A percentile compares a stretch with the other conserved stretches of the same genome.
phyloP scores from a whole-genome alignment of 768 basidiomycete genomes.

The Daedaleopsis sinensis region DNA sequence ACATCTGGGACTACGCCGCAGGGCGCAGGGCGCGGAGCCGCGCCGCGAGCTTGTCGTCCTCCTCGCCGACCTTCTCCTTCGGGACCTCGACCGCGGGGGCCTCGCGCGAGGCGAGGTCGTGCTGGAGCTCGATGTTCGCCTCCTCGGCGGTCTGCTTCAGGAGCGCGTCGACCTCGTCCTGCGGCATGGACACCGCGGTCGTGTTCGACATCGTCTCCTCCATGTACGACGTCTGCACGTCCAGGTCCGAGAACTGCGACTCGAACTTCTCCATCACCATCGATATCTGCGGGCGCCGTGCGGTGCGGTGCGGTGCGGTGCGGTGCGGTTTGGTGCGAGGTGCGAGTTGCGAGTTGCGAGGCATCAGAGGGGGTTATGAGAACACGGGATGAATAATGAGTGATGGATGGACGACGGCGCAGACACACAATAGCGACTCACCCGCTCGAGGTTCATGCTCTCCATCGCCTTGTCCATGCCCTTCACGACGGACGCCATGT shows the following conservation, averaged over 20 bases:
- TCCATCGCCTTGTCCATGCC: conserved; percentile 99
- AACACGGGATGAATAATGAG: background rate
- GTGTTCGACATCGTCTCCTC: conserved; percentile 95
- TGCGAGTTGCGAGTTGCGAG: background rate
- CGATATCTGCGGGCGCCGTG: conserved; percentile 83
- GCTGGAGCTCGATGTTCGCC: conserved; percentile 92
- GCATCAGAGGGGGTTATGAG: background rate
- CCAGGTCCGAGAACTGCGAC: conserved; percentile 91
- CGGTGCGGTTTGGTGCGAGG: no score
- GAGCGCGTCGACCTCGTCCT: conserved; percentile 94
- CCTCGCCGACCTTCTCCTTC: conserved; percentile 61
- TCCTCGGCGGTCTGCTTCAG: conserved; percentile 96
- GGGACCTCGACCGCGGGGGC: conserved; percentile 48
- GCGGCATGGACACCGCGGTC: conserved; percentile 90
- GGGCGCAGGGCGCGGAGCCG: conserved; percentile 88
- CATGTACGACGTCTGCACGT: conserved; percentile 98
- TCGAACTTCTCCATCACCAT: conserved; percentile 99
- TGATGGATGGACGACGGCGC: background rate
- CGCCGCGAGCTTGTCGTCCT: conserved; percentile 82
- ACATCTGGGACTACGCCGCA: conserved; percentile 46
- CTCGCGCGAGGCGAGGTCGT: conserved; percentile 77
- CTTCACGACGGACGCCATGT: conserved; percentile 94
- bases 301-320: background rate
- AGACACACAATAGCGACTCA: conserved; percentile 40
- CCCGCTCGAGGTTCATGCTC: conserved; percentile 96